Conservation (phyloP, 345 rosid genomes). For the Eucalyptus sp. region DNA sequence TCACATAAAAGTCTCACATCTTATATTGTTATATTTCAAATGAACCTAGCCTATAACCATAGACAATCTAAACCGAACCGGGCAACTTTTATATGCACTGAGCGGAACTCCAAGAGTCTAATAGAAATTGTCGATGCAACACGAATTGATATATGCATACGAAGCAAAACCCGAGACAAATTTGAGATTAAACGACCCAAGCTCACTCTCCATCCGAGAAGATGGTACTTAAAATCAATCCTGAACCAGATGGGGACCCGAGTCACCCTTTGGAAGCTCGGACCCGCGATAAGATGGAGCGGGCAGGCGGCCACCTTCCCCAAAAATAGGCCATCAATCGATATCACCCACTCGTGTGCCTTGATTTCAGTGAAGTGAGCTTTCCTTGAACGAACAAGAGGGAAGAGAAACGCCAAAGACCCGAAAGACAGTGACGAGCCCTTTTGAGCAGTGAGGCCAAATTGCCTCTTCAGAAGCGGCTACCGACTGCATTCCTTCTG, state of each 20-base stretch:
- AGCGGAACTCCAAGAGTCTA: neutral
- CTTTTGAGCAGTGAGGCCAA: neutral
- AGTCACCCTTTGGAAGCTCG: neutral
- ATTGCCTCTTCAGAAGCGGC: neutral
- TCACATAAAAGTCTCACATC: neutral
- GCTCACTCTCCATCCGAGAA: neutral
- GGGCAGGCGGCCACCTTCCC: neutral
- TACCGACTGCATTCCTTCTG: neutral
- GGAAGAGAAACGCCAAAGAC: neutral
- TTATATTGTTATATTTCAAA: neutral
- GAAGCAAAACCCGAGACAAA: neutral
- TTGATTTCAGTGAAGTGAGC: neutral
- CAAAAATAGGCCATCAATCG: neutral
- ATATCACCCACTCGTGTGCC: neutral
- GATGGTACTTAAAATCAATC: neutral
- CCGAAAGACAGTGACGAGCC: neutral
- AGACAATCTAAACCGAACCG: neutral
- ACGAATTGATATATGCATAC: neutral
- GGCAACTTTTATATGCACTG: rapidly evolving
- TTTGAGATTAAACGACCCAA: neutral
- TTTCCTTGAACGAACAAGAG: neutral
- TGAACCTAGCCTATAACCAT: neutral
- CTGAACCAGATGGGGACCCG: neutral
- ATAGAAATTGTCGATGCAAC: neutral
- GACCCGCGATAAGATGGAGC: neutral